Percentiles rank a stretch among this genome's conserved stretches.
These are phyloP conservation scores for Fistulinella prunicolor DNA, from an alignment of 768 basidiomycete species.

Conservation along the genomic window DNA sequence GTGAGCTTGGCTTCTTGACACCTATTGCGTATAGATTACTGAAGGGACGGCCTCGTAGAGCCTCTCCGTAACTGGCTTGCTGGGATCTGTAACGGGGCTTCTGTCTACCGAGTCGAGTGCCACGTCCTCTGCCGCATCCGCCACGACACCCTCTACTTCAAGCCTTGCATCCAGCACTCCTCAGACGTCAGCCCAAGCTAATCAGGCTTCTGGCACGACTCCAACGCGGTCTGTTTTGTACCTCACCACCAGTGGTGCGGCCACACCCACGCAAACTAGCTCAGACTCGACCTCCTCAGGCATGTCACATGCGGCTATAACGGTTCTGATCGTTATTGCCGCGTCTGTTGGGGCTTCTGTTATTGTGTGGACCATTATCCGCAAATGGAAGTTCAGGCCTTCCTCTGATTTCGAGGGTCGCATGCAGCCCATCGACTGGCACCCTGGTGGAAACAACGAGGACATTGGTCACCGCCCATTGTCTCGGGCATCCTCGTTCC, in stretches of 20 bases:
- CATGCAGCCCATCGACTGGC: conserved; percentile 87
- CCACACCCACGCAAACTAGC: conserved; percentile 22
- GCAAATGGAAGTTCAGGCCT: conserved; percentile 87
- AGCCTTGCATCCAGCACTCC: conserved; percentile 13
- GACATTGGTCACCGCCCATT: conserved; percentile 44
- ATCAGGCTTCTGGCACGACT: conserved; percentile 32
- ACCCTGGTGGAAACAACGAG: conserved; percentile 52
- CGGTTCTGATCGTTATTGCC: conserved; percentile 67
- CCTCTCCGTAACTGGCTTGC: conserved; percentile 9
- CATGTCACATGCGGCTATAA: conserved; percentile 44
- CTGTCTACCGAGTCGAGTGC: conserved; percentile 17
- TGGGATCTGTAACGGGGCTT: conserved; percentile 10
- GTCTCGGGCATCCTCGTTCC: conserved; percentile 70
- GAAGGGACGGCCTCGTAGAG: conserved; percentile 9
- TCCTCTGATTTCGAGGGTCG: conserved; percentile 80
- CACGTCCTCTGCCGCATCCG: conserved; percentile 16
- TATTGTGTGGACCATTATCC: conserved; percentile 85
- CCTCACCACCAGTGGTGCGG: conserved; percentile 16
- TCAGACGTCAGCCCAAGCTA: conserved; percentile 10
- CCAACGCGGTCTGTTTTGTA: conserved; percentile 54
- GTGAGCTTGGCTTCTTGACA: conserved; percentile 15
- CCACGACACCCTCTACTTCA: conserved; percentile 17
- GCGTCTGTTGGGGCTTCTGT: conserved; percentile 63
- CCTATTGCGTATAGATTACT: not conserved
- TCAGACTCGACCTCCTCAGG: conserved; percentile 33